Evolutionary conservation across 768 basidiomycete genomes (phyloP).

Genomic region (Mycena sanguinolenta): DNA sequence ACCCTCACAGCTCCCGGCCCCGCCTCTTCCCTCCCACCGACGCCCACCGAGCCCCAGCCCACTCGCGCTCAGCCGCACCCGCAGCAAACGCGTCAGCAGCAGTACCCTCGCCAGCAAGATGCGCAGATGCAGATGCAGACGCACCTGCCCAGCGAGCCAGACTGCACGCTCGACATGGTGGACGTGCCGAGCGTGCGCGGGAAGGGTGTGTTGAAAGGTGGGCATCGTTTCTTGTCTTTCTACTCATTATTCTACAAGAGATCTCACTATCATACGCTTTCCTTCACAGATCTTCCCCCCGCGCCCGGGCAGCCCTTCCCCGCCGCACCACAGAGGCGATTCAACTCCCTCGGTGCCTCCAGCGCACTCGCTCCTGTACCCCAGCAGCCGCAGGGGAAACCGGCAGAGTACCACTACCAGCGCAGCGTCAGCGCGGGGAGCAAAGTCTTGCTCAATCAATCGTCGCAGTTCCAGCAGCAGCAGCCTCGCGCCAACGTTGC

Average conservation of each 20-base stretch:
- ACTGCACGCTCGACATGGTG: conserved; percentile 38
- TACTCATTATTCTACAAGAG: too few relatives aligned
- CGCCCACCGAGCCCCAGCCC: conserved; percentile 18
- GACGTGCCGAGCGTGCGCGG: conserved; percentile 35
- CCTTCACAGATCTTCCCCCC: conserved; percentile 22
- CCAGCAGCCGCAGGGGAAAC: neutral
- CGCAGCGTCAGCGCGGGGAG: conserved; percentile 41
- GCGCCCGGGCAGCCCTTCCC: conserved; percentile 29
- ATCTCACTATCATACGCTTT: neutral
- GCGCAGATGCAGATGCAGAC: conserved; percentile 18
- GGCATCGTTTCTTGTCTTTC: neutral
- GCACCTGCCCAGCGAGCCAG: conserved; percentile 31
- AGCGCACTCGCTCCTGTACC: conserved; percentile 20
- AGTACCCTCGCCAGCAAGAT: neutral
- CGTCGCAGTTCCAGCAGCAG: neutral
- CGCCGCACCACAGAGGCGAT: conserved; percentile 58
- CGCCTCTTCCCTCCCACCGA: conserved; percentile 7
- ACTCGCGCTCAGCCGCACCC: too few relatives aligned
- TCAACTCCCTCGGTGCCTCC: conserved; percentile 70
- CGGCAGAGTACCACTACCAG: conserved; percentile 27
- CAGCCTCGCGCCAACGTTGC: neutral
- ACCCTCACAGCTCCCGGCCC: conserved; percentile 23
- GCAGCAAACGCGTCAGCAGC: neutral
- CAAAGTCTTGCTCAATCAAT: conserved; percentile 7
- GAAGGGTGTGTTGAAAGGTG: conserved; percentile 18